Percentiles rank a stretch among this genome's conserved stretches.
Conservation (phyloP, 23 red algal species). For the Gracilaria gracilis region DNA sequence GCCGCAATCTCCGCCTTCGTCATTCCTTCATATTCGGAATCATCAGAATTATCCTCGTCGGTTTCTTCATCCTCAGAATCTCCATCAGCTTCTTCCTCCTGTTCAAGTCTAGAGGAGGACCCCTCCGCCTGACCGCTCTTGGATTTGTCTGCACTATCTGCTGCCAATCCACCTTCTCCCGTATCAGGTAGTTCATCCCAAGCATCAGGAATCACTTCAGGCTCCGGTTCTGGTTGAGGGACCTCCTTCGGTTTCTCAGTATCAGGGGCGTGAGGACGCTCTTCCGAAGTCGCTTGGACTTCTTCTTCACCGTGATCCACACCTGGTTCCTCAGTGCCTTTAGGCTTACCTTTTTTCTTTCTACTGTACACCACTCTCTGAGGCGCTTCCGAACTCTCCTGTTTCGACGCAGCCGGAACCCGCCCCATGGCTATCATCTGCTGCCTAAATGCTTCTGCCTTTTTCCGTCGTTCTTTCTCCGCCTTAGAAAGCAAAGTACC, state of each 20-base stretch:
- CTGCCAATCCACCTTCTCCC: slow-evolving; percentile 3
- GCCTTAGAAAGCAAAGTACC: slow-evolving; percentile 88
- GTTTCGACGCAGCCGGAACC: slow-evolving; percentile 43
- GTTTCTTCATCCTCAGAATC: slow-evolving; percentile 50
- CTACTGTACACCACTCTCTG: slow-evolving; percentile 5
- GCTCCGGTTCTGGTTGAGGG: background rate
- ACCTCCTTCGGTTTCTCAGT: slow-evolving; percentile 16
- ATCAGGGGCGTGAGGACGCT: background rate
- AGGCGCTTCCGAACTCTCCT: background rate
- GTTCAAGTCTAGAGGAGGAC: background rate
- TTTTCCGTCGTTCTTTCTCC: slow-evolving; percentile 77
- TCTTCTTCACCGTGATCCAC: background rate
- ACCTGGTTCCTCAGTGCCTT: background rate
- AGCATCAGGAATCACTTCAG: slow-evolving; percentile 62
- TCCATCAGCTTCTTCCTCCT: slow-evolving; percentile 13
- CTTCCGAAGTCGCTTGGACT: background rate
- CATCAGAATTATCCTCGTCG: slow-evolving; percentile 52
- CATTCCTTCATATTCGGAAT: slow-evolving; percentile 72
- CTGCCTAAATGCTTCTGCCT: slow-evolving; percentile 81
- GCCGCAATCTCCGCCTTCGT: slow-evolving; percentile 61
- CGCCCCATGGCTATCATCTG: slow-evolving; percentile 76
- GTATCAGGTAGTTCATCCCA: slow-evolving; percentile 69
- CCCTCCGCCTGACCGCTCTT: background rate
- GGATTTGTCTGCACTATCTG: background rate
- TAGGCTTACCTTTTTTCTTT: background rate